Percentiles rank a stretch among this genome's conserved stretches.
Evolutionary conservation across 257 asterid species (phyloP).

Genomic region (Euphrasia confusa): DNA sequence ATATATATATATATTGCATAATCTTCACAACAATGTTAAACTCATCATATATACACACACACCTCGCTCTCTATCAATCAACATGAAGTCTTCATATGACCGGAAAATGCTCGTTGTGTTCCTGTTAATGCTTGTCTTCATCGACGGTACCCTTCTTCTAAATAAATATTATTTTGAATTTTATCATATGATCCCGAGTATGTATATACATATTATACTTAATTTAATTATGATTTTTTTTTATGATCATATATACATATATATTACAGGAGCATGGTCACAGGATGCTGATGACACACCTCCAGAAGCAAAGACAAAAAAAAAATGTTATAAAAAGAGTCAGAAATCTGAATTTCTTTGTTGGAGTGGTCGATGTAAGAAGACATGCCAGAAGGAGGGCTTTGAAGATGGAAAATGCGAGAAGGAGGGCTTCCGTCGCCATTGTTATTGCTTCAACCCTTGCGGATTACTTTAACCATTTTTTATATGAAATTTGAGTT

Average conservation of each 20-base stretch:
- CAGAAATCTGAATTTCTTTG: neutral
- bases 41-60: neutral
- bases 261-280: neutral
- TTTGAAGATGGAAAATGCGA: neutral
- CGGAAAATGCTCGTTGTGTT: neutral
- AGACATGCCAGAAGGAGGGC: constrained; percentile 18
- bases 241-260: too few species aligned
- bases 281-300: neutral
- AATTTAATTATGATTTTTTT: too few species aligned
- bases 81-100: constrained; percentile 9
- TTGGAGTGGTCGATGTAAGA: neutral
- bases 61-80: neutral
- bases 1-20: neutral
- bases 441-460: constrained; percentile 23
- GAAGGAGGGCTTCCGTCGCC: constrained; percentile 13
- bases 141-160: neutral
- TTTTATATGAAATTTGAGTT: too few species aligned
- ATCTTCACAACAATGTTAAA: too few species aligned
- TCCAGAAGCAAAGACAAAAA: neutral
- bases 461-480: neutral
- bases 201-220: neutral
- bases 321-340: constrained; percentile 17
- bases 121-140: constrained; percentile 12
- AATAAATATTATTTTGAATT: neutral
- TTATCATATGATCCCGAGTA: too few species aligned